These are phyloP conservation scores for Corylus americana DNA, from an alignment of 306 rosid genomes.

Conservation along the genomic window DNA sequence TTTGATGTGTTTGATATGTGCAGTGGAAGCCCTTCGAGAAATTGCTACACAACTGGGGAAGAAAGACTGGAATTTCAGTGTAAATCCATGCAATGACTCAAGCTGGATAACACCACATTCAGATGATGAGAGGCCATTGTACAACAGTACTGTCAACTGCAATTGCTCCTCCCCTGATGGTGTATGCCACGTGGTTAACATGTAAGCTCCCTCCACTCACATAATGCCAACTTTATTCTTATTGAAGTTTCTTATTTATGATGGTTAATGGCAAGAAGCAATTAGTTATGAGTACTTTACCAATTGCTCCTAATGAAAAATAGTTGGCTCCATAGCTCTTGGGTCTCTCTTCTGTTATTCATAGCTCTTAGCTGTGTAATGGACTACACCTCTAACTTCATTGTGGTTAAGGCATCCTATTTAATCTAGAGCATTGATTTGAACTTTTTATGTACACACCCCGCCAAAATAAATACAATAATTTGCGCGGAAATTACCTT, in stretches of 20 bases:
- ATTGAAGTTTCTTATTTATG: neutral
- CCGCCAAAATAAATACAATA: too few species aligned
- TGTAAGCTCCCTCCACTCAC: neutral
- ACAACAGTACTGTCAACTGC: slow-evolving; percentile 27
- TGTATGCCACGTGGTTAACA: slow-evolving; percentile 23
- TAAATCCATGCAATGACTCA: slow-evolving; percentile 28
- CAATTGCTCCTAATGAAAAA: too few species aligned
- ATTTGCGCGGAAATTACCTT: too few species aligned
- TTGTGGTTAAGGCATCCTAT: too few species aligned
- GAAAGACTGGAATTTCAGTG: slow-evolving; percentile 29
- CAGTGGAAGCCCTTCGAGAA: slow-evolving; percentile 30
- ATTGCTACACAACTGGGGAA: slow-evolving; percentile 20
- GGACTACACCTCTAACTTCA: too few species aligned
- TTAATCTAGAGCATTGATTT: too few species aligned
- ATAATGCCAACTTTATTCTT: neutral
- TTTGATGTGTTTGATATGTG: neutral
- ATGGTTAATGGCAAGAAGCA: neutral
- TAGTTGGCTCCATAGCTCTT: too few species aligned
- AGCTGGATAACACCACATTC: slow-evolving; percentile 14
- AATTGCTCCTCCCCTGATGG: slow-evolving; percentile 13
- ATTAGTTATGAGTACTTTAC: too few species aligned
- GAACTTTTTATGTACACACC: too few species aligned
- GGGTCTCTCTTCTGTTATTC: too few species aligned
- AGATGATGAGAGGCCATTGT: neutral
- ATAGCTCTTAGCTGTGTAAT: too few species aligned